Percentiles rank a stretch among this genome's conserved stretches.
These are phyloP conservation scores for Linnemannia elongata DNA, from an alignment of 192 early-diverging fungal species.

Conservation along the genomic window DNA sequence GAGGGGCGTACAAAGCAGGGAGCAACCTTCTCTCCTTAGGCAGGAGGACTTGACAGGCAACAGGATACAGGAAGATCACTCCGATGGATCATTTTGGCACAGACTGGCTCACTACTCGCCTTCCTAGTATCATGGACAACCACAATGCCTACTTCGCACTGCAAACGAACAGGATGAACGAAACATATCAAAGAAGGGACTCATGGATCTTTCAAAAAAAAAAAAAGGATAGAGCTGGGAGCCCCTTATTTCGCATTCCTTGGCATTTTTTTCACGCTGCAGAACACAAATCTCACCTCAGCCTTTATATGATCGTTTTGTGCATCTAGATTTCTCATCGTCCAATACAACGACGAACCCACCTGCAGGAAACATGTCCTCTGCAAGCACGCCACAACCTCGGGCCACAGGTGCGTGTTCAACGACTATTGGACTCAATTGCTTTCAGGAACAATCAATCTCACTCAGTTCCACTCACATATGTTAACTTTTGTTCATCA, in stretches of 20 bases:
- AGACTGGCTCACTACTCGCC: background rate
- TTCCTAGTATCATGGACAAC: background rate
- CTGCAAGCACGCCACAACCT: slow-evolving; percentile 38
- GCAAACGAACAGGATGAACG: background rate
- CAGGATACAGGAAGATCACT: background rate
- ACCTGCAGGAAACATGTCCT: slow-evolving; percentile 40
- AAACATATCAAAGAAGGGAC: background rate
- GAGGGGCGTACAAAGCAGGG: background rate
- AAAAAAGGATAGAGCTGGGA: background rate
- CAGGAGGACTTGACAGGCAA: background rate
- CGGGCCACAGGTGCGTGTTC: slow-evolving; percentile 27
- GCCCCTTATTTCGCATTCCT: slow-evolving; percentile 37
- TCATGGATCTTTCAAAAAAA: background rate
- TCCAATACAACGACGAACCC: slow-evolving; percentile 21
- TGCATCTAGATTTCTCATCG: slow-evolving; percentile 33
- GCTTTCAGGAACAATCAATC: background rate
- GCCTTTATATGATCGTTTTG: background rate
- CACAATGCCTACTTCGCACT: background rate
- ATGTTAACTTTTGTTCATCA: background rate
- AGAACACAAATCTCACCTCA: background rate
- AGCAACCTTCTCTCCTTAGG: background rate
- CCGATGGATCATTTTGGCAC: background rate
- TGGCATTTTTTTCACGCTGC: background rate
- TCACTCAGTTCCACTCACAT: background rate
- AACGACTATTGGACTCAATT: background rate